These are phyloP conservation scores for Russula olivacea DNA, from an alignment of 768 basidiomycete genomes.

Conservation along the genomic window DNA sequence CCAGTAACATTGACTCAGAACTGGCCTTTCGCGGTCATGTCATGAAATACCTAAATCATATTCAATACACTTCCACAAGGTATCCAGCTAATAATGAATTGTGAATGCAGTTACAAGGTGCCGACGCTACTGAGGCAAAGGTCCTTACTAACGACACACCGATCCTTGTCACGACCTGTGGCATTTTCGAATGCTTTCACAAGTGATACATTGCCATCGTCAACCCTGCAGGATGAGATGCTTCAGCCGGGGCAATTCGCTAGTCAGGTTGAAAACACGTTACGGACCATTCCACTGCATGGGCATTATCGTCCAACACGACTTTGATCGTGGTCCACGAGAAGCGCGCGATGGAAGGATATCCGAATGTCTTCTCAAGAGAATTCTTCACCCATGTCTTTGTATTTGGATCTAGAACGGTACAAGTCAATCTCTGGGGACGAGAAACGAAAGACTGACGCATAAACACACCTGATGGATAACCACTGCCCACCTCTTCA, in stretches of 20 bases:
- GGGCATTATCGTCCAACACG: slow-evolving; percentile 71
- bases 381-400: slow-evolving; percentile 74
- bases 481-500: slow-evolving; percentile 67
- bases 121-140: slow-evolving; percentile 65
- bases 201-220: slow-evolving; percentile 75
- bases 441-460: neutral
- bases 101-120: slow-evolving; percentile 44
- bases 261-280: neutral
- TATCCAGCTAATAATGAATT: neutral
- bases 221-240: slow-evolving; percentile 50
- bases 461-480: slow-evolving; percentile 66
- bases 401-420: slow-evolving; percentile 75
- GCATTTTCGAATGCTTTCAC: slow-evolving; percentile 67
- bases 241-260: neutral
- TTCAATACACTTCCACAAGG: neutral
- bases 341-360: slow-evolving; percentile 84
- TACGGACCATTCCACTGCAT: slow-evolving; percentile 71
- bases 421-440: neutral
- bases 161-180: slow-evolving; percentile 68
- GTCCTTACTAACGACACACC: slow-evolving; percentile 66
- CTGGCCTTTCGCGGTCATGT: neutral
- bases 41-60: neutral
- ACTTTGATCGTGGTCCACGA: slow-evolving; percentile 94
- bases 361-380: slow-evolving; percentile 87
- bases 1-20: neutral